Base-by-base conservation (phyloP, 805 yeast genomes). In the Yarrowia phangngaensis region DNA sequence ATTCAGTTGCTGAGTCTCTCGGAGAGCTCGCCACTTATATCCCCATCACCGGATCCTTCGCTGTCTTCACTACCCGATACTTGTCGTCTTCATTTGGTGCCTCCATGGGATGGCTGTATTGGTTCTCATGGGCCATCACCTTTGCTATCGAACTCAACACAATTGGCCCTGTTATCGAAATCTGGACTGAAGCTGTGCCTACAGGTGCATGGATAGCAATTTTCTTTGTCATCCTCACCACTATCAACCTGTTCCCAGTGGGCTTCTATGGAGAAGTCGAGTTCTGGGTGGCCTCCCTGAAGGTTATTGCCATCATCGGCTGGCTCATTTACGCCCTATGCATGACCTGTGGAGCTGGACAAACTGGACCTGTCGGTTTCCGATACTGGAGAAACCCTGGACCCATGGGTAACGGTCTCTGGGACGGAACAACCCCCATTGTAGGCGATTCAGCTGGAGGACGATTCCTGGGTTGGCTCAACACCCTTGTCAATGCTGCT, bases 11-110 rank as follows among this genome's bases (percentile, higher is more conserved):
- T 76, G 70, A 70, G 56, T 70, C 78, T 35, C 53, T 75, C 17
- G 77, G 78, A 16, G 79, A 75, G 54, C 73, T 75, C 76, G 65
- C 76, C 2, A 69, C 76, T 5, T 68, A 65, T 45, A 64, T 67
- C 60, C 82, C 82, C 4, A 70, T 75, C 43, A 77, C 80, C 16
- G 82, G 84, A 57, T 81, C 82, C 55, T 81, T 84, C n/a, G 72
- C 78, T 54, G 75, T 80, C 55, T 69, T 79, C 56, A 73, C 75
- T 47, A 72, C 74, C 47, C 69, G 84, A 55, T 83, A 81, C 59
- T 76, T 77, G 17, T 77, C 76, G 55, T 74, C 71, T 45, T 72
- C 83, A 8, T 64, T 79, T 34, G 80, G 82, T 1, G 75, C 76
- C 60, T 78, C 81, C 67, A 51, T 78, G 62, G 82, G 82, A 50